Conservation (phyloP, 2,329 filamentous ascomycete species). For the Rasamsonia emersonii region DNA sequence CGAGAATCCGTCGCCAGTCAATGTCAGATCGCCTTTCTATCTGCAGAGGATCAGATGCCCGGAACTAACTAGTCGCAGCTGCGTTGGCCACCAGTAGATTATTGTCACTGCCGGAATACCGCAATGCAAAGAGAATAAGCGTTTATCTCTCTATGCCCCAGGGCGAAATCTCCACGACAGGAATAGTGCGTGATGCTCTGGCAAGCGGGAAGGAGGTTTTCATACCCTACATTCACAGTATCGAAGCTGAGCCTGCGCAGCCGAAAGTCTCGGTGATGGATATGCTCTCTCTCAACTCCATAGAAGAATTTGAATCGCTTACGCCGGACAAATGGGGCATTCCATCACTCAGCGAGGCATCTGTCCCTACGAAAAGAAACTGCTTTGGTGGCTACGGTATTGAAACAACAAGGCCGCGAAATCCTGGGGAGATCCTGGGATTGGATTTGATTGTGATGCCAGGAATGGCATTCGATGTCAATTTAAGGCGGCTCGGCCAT, state of each 20-base stretch:
- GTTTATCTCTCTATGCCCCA: conserved; percentile 90
- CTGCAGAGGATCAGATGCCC: background rate
- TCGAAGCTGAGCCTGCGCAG: conserved; percentile 28
- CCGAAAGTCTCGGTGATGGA: conserved; percentile 72
- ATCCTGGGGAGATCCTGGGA: conserved; percentile 27
- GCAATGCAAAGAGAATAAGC: conserved; percentile 64
- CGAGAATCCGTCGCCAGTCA: conserved; percentile 57
- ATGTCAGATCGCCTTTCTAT: conserved; percentile 47
- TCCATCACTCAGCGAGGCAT: conserved; percentile 64
- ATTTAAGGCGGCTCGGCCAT: conserved; percentile 73
- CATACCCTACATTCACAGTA: conserved; percentile 76
- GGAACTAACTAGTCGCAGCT: conserved; percentile 43
- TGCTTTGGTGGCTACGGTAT: conserved; percentile 59
- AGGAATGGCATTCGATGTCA: conserved; percentile 79
- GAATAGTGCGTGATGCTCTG: conserved; percentile 75
- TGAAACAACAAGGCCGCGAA: conserved; percentile 6
- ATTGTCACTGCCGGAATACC: conserved; percentile 62
- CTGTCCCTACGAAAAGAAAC: conserved; percentile 59
- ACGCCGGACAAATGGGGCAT: conserved; percentile 85
- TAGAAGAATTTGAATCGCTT: conserved; percentile 70
- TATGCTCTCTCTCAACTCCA: conserved; percentile 71
- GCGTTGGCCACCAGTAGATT: conserved; percentile 56
- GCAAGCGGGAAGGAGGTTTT: conserved; percentile 73
- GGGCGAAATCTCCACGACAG: conserved; percentile 75
- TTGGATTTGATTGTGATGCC: conserved; percentile 87